A percentile compares a stretch with the other conserved stretches of the same genome.
Evolutionary conservation across 306 rosid species (phyloP).

Genomic region (Prunus campanulata): DNA sequence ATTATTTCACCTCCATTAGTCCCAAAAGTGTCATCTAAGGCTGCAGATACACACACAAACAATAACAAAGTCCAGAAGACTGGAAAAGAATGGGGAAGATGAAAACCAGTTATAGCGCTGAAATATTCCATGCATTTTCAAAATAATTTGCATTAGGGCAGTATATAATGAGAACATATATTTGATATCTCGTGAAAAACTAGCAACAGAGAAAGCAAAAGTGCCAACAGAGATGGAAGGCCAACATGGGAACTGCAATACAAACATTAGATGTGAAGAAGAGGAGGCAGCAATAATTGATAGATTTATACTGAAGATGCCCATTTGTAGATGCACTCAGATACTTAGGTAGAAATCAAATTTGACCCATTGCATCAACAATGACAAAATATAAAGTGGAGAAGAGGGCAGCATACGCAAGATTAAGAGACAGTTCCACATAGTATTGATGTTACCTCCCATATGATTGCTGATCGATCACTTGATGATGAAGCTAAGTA

Average conservation of each 20-base stretch:
- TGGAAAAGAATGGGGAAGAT: background rate
- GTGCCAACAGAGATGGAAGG: background rate
- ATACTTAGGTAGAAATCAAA: background rate
- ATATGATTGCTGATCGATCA: conserved; percentile 78
- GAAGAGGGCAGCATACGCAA: background rate
- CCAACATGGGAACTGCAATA: background rate
- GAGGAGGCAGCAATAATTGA: background rate
- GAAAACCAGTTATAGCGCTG: background rate
- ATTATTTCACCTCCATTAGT: background rate
- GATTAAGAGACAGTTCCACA: conserved; percentile 5
- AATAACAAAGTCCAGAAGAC: background rate
- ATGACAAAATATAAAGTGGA: background rate
- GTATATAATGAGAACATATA: background rate
- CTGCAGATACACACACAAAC: conserved; percentile 3
- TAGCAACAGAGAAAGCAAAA: background rate
- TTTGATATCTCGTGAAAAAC: background rate
- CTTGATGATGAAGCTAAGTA: conserved; percentile 93
- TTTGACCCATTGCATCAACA: background rate
- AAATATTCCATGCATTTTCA: background rate
- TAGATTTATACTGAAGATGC: background rate
- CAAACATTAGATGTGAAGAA: background rate
- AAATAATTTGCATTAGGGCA: background rate
- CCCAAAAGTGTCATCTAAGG: background rate
- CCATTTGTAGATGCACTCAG: background rate
- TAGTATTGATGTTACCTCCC: conserved; percentile 71